These are phyloP conservation scores for Magnaporthiopsis rhizophila DNA, from an alignment of 2,329 filamentous ascomycete species.

Conservation along the genomic window DNA sequence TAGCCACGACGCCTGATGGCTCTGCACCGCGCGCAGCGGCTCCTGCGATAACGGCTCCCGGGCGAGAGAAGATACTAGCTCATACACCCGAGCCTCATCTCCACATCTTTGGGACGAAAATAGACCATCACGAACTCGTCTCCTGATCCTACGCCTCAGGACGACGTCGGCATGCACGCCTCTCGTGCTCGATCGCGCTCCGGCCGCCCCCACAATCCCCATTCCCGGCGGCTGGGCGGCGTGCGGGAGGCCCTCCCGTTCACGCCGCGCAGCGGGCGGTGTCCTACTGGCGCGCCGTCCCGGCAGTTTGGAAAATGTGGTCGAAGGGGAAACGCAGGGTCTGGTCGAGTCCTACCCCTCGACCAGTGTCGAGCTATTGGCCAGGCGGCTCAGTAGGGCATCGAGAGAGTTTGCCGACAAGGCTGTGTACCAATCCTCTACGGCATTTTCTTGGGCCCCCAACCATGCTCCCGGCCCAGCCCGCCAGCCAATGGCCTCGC, in stretches of 20 bases:
- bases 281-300: background rate
- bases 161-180: no score
- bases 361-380: background rate
- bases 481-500: background rate
- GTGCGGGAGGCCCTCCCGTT: background rate
- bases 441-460: background rate
- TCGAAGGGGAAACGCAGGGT: background rate
- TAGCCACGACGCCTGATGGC: no score
- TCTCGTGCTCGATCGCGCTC: background rate
- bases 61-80: background rate
- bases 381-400: background rate
- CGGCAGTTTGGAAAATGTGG: background rate
- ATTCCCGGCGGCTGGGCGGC: no score
- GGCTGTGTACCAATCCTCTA: background rate
- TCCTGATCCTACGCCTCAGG: background rate
- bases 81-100: background rate
- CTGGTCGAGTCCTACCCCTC: background rate
- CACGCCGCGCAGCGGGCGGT: no score
- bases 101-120: background rate
- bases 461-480: background rate
- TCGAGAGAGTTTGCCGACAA: background rate
- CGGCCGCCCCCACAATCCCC: no score
- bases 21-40: no score
- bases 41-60: no score
- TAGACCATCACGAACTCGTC: background rate